These are phyloP conservation scores for Sequoia sempervirens DNA, from an alignment of 75 land plant genomes.

Conservation along the genomic window DNA sequence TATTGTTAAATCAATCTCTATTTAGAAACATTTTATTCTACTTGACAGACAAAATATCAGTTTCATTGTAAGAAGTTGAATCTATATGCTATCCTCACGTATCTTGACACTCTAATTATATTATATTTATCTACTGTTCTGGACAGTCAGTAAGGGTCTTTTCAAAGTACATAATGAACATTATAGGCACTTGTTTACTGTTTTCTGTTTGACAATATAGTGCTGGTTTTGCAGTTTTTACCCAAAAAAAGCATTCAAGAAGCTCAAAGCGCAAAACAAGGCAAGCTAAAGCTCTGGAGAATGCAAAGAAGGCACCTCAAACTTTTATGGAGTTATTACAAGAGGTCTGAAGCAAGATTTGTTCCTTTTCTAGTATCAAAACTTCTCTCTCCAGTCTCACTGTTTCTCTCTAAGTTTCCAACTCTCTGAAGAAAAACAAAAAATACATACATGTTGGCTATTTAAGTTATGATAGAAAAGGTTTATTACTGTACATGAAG, in stretches of 20 bases:
- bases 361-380: not conserved
- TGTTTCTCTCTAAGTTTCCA: not conserved
- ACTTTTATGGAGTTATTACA: slow-evolving; percentile 75
- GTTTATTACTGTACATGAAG: not conserved
- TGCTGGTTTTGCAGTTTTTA: slow-evolving; percentile 25
- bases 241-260: slow-evolving; percentile 58
- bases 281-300: slow-evolving; percentile 81
- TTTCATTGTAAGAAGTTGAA: not conserved
- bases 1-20: not conserved
- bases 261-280: slow-evolving; percentile 70
- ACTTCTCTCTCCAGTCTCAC: not conserved
- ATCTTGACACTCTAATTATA: not conserved
- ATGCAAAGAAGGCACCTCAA: slow-evolving; percentile 74
- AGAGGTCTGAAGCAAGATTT: slow-evolving; percentile 45
- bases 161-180: not conserved
- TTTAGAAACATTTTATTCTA: not conserved
- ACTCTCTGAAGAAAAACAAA: not conserved
- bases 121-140: not conserved
- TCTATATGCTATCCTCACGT: not conserved
- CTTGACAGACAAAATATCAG: not conserved
- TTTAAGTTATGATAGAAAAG: not conserved
- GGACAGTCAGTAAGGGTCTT: not conserved
- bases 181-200: not conserved
- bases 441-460: not conserved
- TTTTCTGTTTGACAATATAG: not conserved